Evolutionary conservation across 208 protist species (phyloP).

Genomic region (Wallacemonas rigidus): DNA sequence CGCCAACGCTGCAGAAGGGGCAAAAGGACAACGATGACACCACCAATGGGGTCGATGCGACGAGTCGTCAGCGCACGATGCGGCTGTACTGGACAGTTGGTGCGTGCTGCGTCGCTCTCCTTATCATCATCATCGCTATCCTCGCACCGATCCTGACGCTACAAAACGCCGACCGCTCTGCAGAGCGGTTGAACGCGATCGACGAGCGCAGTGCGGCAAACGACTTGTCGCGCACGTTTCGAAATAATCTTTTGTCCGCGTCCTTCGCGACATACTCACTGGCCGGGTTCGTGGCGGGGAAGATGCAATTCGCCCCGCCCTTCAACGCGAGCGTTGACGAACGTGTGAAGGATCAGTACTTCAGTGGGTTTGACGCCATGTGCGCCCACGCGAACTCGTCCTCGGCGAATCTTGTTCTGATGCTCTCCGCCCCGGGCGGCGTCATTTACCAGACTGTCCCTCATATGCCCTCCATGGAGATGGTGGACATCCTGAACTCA

Average conservation of each 20-base stretch:
- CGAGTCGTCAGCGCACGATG: not conserved
- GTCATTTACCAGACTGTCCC: constrained; percentile 48
- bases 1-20: not conserved
- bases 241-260: constrained; percentile 27
- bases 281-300: constrained; percentile 34
- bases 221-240: constrained; percentile 21
- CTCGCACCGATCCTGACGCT: constrained; percentile 20
- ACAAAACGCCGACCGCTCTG: constrained; percentile 10
- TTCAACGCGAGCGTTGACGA: constrained; percentile 33
- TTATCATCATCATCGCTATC: constrained; percentile 11
- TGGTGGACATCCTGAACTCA: constrained; percentile 32
- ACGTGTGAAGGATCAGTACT: constrained; percentile 32
- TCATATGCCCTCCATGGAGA: not conserved
- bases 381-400: constrained; percentile 17
- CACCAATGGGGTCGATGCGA: not conserved
- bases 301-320: constrained; percentile 35
- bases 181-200: not conserved
- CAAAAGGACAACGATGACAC: not conserved
- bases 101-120: constrained; percentile 3
- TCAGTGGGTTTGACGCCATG: constrained; percentile 34
- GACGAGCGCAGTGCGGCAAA: constrained; percentile 24
- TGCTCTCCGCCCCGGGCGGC: constrained; percentile 58
- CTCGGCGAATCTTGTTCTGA: not conserved
- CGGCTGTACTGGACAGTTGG: constrained; percentile 12
- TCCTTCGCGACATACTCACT: constrained; percentile 26